These are phyloP conservation scores for Boechera stricta DNA, from an alignment of 345 rosid species.

Conservation along the genomic window DNA sequence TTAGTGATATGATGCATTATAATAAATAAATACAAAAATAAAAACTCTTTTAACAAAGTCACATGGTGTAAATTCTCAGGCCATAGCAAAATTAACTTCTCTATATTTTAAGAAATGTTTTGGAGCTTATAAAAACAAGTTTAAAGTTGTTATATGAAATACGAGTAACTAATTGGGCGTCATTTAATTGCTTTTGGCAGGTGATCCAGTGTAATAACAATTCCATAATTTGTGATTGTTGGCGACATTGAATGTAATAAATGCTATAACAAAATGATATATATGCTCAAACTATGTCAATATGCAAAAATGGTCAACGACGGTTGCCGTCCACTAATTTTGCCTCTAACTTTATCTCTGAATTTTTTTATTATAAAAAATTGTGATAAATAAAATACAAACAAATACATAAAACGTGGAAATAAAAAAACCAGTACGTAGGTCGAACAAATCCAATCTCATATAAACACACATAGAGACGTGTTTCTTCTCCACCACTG, in stretches of 20 bases:
- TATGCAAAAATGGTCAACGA: conserved; percentile 29
- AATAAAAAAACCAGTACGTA: conserved; percentile 32
- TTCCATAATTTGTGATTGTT: neutral
- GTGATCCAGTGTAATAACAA: neutral
- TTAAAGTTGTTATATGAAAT: neutral
- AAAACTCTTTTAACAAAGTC: no score
- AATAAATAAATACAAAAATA: no score
- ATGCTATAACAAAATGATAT: neutral
- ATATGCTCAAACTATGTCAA: neutral
- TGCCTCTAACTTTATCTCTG: neutral
- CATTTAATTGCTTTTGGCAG: no score
- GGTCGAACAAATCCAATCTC: conserved; percentile 14
- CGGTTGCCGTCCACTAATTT: conserved; percentile 21
- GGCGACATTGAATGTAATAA: neutral
- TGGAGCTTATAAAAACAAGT: neutral
- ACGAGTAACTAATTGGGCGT: neutral
- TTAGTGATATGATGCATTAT: no score
- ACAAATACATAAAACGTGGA: conserved; percentile 37
- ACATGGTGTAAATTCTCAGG: neutral
- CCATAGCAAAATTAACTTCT: neutral
- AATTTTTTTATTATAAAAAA: neutral
- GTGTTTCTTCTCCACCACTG: conserved; percentile 8
- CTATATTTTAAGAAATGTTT: neutral
- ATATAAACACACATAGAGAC: conserved; percentile 12
- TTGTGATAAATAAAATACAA: neutral